Conservation (phyloP, 495 filamentous ascomycete genomes). For the Aspergillus bridgeri region DNA sequence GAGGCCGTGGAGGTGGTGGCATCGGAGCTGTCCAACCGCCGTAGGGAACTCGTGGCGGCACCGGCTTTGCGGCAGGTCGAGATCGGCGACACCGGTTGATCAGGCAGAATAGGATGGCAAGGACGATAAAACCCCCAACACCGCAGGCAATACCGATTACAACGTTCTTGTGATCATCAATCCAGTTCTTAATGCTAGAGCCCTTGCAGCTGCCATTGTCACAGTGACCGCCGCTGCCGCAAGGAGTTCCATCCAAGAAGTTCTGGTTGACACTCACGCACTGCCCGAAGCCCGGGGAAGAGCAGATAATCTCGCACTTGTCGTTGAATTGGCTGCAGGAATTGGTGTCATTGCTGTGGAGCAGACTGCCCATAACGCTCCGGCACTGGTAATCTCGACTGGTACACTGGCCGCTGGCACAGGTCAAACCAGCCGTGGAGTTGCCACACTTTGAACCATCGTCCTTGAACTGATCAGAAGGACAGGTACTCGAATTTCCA, state of each 20-base stretch:
- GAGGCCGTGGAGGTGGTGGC: slow-evolving; percentile 19
- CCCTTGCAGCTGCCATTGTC: slow-evolving; percentile 69
- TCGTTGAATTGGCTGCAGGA: slow-evolving; percentile 62
- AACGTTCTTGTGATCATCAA: slow-evolving; percentile 66
- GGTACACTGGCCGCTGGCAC: slow-evolving; percentile 93
- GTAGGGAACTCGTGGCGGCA: slow-evolving; percentile 20
- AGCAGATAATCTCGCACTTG: slow-evolving; percentile 74
- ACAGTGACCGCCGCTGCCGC: slow-evolving; percentile 77
- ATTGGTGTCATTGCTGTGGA: slow-evolving; percentile 71
- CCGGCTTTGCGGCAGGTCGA: slow-evolving; percentile 25
- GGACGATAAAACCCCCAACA: slow-evolving; percentile 63
- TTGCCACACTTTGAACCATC: slow-evolving; percentile 70
- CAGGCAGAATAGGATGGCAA: slow-evolving; percentile 59
- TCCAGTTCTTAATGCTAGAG: slow-evolving; percentile 62
- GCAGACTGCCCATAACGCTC: slow-evolving; percentile 76
- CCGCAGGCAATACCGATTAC: slow-evolving; percentile 70
- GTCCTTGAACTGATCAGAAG: slow-evolving; percentile 60
- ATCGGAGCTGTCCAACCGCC: slow-evolving; percentile 21
- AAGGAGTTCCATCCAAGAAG: slow-evolving; percentile 90
- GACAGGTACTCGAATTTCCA: slow-evolving; percentile 70
- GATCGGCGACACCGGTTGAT: slow-evolving; percentile 51
- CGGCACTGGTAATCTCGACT: slow-evolving; percentile 88
- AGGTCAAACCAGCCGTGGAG: slow-evolving; percentile 56
- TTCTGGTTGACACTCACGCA: slow-evolving; percentile 80
- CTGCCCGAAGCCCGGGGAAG: slow-evolving; percentile 64